These are phyloP conservation scores for Rosa lucieae DNA, from an alignment of 306 rosid species.

Conservation along the genomic window DNA sequence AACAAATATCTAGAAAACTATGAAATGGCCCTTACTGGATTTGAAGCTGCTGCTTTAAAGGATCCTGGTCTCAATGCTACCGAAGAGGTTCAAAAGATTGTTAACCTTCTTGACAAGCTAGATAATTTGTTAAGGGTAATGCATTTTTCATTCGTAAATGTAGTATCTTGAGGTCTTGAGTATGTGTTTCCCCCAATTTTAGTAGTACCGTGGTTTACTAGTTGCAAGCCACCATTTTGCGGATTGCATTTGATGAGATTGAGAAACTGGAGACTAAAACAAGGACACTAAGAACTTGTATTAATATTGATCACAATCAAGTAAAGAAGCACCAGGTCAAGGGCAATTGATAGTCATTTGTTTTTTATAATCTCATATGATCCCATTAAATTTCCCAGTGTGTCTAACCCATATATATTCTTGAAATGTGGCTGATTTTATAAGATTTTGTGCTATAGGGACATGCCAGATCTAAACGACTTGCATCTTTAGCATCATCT, in stretches of 20 bases:
- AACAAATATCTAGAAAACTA: slow-evolving; percentile 87
- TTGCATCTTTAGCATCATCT: too few relatives aligned
- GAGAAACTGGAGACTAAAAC: not conserved
- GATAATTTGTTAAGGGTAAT: slow-evolving; percentile 73
- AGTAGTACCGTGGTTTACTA: not conserved
- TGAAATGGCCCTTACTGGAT: slow-evolving; percentile 91
- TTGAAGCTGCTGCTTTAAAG: slow-evolving; percentile 90
- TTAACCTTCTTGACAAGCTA: slow-evolving; percentile 81
- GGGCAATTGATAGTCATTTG: not conserved
- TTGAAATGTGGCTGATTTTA: too few relatives aligned
- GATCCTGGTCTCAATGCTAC: slow-evolving; percentile 89
- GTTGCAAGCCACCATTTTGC: not conserved
- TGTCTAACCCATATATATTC: too few relatives aligned
- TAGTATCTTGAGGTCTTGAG: slow-evolving; percentile 9
- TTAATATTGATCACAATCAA: not conserved
- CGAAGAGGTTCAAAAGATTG: slow-evolving; percentile 79
- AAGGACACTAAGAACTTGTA: not conserved
- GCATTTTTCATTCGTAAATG: slow-evolving; percentile 18
- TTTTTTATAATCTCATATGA: too few relatives aligned
- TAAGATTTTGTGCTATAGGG: too few relatives aligned
- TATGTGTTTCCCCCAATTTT: not conserved
- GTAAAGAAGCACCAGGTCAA: not conserved
- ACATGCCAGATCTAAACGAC: too few relatives aligned
- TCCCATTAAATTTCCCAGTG: too few relatives aligned
- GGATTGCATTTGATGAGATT: slow-evolving; percentile 1